phyloP scores from a whole-genome alignment of 2,329 filamentous ascomycete genomes.

The Trichoderma koningiopsis region DNA sequence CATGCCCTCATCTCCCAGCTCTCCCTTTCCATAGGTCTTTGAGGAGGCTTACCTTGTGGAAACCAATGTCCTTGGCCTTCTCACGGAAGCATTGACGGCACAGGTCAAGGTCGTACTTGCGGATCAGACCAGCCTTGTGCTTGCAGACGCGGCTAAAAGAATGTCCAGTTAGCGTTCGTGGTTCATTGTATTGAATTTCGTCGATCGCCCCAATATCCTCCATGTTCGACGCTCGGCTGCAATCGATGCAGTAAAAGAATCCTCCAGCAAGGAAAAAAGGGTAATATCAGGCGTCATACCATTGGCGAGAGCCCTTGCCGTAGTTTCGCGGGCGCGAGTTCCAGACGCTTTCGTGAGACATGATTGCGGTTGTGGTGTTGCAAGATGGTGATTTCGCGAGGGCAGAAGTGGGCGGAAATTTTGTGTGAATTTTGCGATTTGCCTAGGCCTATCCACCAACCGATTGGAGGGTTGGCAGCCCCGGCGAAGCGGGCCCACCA shows the following conservation, averaged over 20 bases:
- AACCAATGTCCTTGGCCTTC: slow-evolving; percentile 72
- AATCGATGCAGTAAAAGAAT: slow-evolving; percentile 1
- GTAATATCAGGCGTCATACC: slow-evolving; percentile 61
- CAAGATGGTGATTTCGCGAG: slow-evolving; percentile 41
- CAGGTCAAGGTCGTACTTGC: slow-evolving; percentile 97
- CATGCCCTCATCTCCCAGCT: background rate
- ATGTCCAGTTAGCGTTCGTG: slow-evolving; percentile 35
- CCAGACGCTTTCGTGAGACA: slow-evolving; percentile 93
- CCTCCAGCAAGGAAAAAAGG: background rate
- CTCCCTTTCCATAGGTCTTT: background rate
- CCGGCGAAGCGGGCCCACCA: slow-evolving; percentile 34
- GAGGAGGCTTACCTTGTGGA: slow-evolving; percentile 63
- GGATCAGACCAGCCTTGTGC: slow-evolving; percentile 98
- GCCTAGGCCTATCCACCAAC: slow-evolving; percentile 33
- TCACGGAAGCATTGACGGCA: slow-evolving; percentile 80
- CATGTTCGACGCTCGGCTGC: background rate
- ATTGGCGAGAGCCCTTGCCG: slow-evolving; percentile 93
- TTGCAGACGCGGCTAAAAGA: slow-evolving; percentile 67
- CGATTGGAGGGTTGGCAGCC: slow-evolving; percentile 44
- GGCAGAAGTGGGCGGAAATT: slow-evolving; percentile 41
- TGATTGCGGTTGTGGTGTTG: slow-evolving; percentile 47
- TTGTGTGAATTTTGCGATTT: slow-evolving; percentile 42
- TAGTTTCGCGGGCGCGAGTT: slow-evolving; percentile 96
- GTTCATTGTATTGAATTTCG: background rate
- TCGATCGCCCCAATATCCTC: slow-evolving; percentile 4